phyloP scores from a whole-genome alignment of 2,329 filamentous ascomycete genomes.

The Claviceps monticola region DNA sequence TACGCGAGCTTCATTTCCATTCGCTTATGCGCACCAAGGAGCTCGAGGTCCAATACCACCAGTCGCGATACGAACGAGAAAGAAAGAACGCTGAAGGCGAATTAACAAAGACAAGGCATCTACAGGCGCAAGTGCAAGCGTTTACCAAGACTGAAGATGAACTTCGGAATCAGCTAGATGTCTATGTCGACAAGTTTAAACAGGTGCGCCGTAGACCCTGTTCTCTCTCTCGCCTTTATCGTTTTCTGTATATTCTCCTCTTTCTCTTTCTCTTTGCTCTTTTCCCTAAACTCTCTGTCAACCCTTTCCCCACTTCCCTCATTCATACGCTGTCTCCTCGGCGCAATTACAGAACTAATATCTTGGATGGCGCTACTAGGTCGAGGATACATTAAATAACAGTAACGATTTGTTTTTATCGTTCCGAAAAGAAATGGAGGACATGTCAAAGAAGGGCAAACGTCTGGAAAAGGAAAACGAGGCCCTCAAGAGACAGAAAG shows the following conservation, averaged over 20 bases:
- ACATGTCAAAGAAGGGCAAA: slow-evolving; percentile 99
- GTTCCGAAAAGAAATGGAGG: slow-evolving; percentile 97
- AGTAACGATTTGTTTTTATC: slow-evolving; percentile 95
- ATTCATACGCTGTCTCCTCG: background rate
- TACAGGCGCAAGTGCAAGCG: slow-evolving; percentile 84
- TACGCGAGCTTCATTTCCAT: slow-evolving; percentile 88
- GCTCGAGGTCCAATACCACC: slow-evolving; percentile 83
- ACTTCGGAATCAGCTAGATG: slow-evolving; percentile 85
- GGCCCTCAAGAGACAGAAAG: slow-evolving; percentile 79
- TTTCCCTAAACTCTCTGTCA: background rate
- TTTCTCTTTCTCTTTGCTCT: background rate
- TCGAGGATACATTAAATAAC: slow-evolving; percentile 96
- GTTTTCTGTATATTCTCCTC: background rate
- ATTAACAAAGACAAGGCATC: slow-evolving; percentile 61
- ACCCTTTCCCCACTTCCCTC: background rate
- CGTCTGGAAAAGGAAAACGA: slow-evolving; percentile 94
- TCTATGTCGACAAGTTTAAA: slow-evolving; percentile 99
- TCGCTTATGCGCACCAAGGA: slow-evolving; percentile 88
- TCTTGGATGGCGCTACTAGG: slow-evolving; percentile 35
- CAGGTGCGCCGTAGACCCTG: slow-evolving; percentile 51
- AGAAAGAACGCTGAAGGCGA: slow-evolving; percentile 80
- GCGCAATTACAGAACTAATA: background rate
- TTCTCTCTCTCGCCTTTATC: background rate
- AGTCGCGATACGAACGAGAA: slow-evolving; percentile 78
- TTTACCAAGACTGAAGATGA: slow-evolving; percentile 95